A percentile compares a stretch with the other conserved stretches of the same genome.
Evolutionary conservation across 2,329 filamentous ascomycete species (phyloP).

Genomic region (Neonectria coccinea): DNA sequence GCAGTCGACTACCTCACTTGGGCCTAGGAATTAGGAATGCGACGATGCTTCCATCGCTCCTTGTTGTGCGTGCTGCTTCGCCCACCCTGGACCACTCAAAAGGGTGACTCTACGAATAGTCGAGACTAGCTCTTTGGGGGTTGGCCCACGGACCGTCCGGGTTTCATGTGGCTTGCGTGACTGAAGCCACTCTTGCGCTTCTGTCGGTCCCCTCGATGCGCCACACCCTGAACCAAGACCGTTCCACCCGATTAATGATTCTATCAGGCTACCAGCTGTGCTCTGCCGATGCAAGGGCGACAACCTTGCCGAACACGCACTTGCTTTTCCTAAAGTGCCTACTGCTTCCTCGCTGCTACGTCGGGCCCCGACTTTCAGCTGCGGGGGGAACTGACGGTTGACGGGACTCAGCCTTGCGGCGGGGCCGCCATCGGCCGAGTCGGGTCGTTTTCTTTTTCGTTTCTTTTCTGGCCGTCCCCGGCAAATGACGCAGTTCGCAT

Average conservation of each 20-base stretch:
- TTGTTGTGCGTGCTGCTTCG: slow-evolving; percentile 10
- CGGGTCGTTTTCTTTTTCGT: slow-evolving; percentile 5
- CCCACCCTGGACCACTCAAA: slow-evolving; percentile 11
- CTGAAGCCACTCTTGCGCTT: slow-evolving; percentile 17
- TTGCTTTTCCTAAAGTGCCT: slow-evolving; percentile 4
- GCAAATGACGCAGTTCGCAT: slow-evolving; percentile 25
- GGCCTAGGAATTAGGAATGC: no score
- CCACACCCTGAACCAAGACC: background rate
- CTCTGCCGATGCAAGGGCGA: slow-evolving; percentile 25
- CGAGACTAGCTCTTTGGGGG: background rate
- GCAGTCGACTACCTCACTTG: background rate
- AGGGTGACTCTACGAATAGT: background rate
- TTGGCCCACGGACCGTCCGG: slow-evolving; percentile 13
- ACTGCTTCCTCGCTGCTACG: background rate
- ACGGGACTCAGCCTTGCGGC: slow-evolving; percentile 6
- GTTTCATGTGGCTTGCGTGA: slow-evolving; percentile 23
- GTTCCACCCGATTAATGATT: slow-evolving; percentile 2
- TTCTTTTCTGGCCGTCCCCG: slow-evolving; percentile 13
- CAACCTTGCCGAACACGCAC: slow-evolving; percentile 2
- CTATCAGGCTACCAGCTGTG: slow-evolving; percentile 9
- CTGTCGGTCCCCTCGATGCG: slow-evolving; percentile 9
- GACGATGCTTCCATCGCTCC: background rate
- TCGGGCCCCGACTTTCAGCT: background rate
- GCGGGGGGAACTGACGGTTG: background rate
- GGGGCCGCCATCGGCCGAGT: background rate